Base-by-base conservation (phyloP, 805 yeast species). In the Monosporozyma yasuniensis region DNA sequence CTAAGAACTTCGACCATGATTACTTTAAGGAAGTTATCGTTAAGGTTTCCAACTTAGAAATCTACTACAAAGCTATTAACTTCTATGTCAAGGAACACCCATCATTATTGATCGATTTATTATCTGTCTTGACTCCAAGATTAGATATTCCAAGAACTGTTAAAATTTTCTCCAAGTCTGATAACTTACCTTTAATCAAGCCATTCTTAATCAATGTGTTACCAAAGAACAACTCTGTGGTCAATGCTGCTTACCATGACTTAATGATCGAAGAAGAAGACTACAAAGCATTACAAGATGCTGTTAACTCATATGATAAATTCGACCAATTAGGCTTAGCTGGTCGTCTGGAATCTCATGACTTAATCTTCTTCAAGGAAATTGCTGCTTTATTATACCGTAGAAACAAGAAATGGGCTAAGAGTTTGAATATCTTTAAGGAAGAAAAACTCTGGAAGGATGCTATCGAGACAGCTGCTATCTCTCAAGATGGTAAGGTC, bases 221-320 rank as follows among this genome's bases (percentile, higher is more conserved):
- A 69, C 85, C 81, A 47, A 90, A 88, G 76, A 93, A 93, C 73
- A 82, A 86, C 65, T 80, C 91, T 14, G 82, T 89, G 53, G 97
- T 93, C 42, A 93, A 93, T 71, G 82, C 84, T 61, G 98, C 98
- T 12, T 91, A 91, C 72, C 98, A 93, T 65, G 96, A 90, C 62
- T 71, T 93, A 62, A 78, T 93, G 72, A 88, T 93, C 56, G 99
- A 93, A 73, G 98, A 93, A 71, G 95, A 89, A 69, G 98, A 93
- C 68, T 81, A 91, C 75, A 87, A 88, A 70, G 83, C 96, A 18
- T 76, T 93, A 67, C 80, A 87, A 59, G 82, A 83, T 54, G 85
- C 90, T 27, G 89, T 91, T 56, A 98, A 91, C 53, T 77, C 88
- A 27, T 84, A 84, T 67, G 96, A 90, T 70, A 81, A 93, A 68